Conservation (phyloP, 2,329 filamentous ascomycete genomes). For the Nothomitra cinnamomea region DNA sequence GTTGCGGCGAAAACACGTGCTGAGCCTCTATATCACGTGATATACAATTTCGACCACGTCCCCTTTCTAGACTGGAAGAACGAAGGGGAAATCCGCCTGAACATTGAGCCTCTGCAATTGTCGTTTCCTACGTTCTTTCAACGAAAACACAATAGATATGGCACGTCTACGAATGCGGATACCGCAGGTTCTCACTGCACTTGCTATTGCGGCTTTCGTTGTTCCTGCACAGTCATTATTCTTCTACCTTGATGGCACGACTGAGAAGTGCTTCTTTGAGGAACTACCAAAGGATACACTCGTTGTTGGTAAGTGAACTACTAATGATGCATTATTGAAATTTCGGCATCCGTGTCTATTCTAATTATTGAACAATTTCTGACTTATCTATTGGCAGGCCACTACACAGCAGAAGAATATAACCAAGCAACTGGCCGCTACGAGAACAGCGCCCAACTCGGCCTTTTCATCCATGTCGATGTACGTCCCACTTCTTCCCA, state of each 20-base stretch:
- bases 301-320: conserved; percentile 52
- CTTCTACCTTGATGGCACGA: conserved; percentile 81
- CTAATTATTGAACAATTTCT: background rate
- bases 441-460: conserved; percentile 55
- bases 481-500: conserved; percentile 26
- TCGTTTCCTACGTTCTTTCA: background rate
- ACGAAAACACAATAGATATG: background rate
- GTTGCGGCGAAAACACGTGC: background rate
- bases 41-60: background rate
- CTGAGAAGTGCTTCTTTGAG: conserved; percentile 94
- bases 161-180: conserved; percentile 1
- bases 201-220: background rate
- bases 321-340: background rate
- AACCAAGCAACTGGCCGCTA: conserved; percentile 53
- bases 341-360: background rate
- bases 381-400: conserved; percentile 31
- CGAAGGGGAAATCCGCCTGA: background rate
- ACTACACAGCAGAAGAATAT: conserved; percentile 76
- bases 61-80: background rate
- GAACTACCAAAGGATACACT: conserved; percentile 94
- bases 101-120: background rate
- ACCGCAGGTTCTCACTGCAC: background rate
- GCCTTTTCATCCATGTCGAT: conserved; percentile 82
- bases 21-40: conserved; percentile 2
- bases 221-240: conserved; percentile 40